These are phyloP conservation scores for Dendrocalamus sinicus DNA, from an alignment of 176 grass and related monocot species.

Conservation along the genomic window DNA sequence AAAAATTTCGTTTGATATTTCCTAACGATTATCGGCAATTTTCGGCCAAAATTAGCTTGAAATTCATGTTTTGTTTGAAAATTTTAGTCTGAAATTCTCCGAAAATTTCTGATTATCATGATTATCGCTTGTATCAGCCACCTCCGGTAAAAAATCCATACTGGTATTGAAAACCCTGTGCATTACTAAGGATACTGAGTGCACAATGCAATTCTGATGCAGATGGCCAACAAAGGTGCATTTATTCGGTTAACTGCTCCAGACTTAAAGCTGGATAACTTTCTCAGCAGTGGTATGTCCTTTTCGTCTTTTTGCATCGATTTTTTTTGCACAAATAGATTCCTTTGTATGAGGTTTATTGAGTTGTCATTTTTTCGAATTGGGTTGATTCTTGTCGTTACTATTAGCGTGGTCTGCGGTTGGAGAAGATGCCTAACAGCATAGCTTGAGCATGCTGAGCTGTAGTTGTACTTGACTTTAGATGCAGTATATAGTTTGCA, in stretches of 20 bases:
- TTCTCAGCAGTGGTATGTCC: slow-evolving; percentile 61
- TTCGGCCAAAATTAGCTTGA: too few relatives aligned
- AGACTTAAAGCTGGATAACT: slow-evolving; percentile 74
- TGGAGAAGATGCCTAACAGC: background rate
- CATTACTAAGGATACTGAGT: slow-evolving; percentile 36
- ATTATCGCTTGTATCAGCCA: too few relatives aligned
- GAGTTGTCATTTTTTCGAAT: background rate
- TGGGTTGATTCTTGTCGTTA: background rate
- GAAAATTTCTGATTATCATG: too few relatives aligned
- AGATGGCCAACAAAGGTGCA: slow-evolving; percentile 98
- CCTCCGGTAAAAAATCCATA: too few relatives aligned
- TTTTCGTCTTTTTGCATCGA: slow-evolving; percentile 7
- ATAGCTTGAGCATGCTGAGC: background rate
- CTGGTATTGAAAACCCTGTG: too few relatives aligned
- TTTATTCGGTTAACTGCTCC: slow-evolving; percentile 76
- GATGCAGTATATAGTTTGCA: background rate
- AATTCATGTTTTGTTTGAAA: too few relatives aligned
- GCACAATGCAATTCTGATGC: slow-evolving; percentile 32
- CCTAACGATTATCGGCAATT: too few relatives aligned
- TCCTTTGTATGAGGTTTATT: background rate
- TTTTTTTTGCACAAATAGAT: background rate
- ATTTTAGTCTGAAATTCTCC: too few relatives aligned
- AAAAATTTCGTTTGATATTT: too few relatives aligned
- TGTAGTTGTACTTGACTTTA: slow-evolving; percentile 13
- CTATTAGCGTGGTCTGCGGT: background rate